These are phyloP conservation scores for Paxillus involutus DNA, from an alignment of 768 basidiomycete genomes.

Conservation along the genomic window DNA sequence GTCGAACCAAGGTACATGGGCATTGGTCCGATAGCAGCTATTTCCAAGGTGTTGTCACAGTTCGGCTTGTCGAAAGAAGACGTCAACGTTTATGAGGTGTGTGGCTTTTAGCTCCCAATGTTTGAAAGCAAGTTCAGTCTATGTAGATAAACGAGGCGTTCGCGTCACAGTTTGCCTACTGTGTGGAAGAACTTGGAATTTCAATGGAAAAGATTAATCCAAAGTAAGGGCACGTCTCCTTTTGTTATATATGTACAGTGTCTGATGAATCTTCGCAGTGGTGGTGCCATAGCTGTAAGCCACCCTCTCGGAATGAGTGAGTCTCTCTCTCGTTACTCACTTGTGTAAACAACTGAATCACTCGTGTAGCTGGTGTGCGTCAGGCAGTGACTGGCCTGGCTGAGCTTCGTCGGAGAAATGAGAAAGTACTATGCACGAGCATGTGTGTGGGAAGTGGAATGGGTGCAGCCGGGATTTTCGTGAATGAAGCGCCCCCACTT, in stretches of 20 bases:
- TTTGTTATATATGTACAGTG: background rate
- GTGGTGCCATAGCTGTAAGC: conserved; percentile 81
- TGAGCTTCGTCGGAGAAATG: conserved; percentile 69
- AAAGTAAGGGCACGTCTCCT: conserved; percentile 48
- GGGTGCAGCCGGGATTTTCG: conserved; percentile 82
- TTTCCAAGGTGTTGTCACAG: conserved; percentile 65
- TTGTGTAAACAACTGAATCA: conserved; percentile 11
- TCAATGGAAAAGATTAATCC: conserved; percentile 84
- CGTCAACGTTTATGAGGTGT: conserved; percentile 74
- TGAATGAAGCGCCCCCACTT: conserved; percentile 54
- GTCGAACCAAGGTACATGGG: conserved; percentile 82
- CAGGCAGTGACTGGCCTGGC: conserved; percentile 89
- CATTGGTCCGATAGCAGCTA: conserved; percentile 68
- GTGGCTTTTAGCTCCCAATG: background rate
- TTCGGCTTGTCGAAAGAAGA: conserved; percentile 68
- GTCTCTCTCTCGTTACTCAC: conserved; percentile 19
- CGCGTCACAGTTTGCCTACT: conserved; percentile 92
- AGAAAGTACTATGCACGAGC: conserved; percentile 75
- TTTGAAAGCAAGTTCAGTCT: background rate
- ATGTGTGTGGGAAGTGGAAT: conserved; percentile 86
- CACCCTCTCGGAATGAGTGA: conserved; percentile 86
- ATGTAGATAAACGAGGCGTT: conserved; percentile 86
- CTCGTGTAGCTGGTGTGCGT: conserved; percentile 67
- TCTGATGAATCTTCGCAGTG: conserved; percentile 42
- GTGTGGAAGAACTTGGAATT: conserved; percentile 76